A percentile compares a stretch with the other conserved stretches of the same genome.
phyloP scores from a whole-genome alignment of 1,284 basidiomycete species.

The Marasmius oreades region DNA sequence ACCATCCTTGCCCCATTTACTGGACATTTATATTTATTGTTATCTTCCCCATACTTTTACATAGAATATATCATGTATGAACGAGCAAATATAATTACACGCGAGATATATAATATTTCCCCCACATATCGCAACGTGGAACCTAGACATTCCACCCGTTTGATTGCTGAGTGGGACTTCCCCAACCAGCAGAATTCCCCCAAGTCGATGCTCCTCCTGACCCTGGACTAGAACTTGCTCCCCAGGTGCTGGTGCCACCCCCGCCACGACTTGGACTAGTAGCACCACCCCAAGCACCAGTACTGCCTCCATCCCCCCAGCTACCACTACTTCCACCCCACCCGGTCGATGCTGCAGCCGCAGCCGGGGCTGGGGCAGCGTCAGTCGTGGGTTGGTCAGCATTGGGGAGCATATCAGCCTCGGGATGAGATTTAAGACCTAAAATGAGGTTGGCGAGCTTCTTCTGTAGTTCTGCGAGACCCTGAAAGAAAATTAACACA shows the following conservation, averaged over 20 bases:
- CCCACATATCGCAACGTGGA: neutral
- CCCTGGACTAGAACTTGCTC: conserved; percentile 22
- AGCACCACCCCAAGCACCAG: conserved; percentile 4
- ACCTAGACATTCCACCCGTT: conserved; percentile 55
- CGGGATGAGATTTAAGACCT: conserved; percentile 64
- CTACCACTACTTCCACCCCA: conserved; percentile 21
- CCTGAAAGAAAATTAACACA: conserved; percentile 38
- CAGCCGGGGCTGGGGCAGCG: conserved; percentile 15
- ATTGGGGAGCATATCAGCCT: conserved; percentile 40
- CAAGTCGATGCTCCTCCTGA: conserved; percentile 4
- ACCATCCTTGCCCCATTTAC: neutral
- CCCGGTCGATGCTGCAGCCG: conserved; percentile 21
- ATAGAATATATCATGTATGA: neutral
- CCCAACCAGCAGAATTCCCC: conserved; percentile 29
- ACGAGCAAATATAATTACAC: conserved; percentile 1
- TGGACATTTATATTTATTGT: neutral
- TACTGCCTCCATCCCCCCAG: conserved; percentile 23
- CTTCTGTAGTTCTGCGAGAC: conserved; percentile 75
- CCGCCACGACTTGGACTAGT: conserved; percentile 7
- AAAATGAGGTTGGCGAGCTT: conserved; percentile 81
- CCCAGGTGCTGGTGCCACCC: conserved; percentile 27
- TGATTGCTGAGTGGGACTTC: conserved; percentile 38
- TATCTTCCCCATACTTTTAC: too few relatives aligned
- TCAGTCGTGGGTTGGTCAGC: conserved; percentile 19
- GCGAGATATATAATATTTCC: neutral